Base-by-base conservation (phyloP, 1,284 basidiomycete genomes). In the Trametes pubescens region DNA sequence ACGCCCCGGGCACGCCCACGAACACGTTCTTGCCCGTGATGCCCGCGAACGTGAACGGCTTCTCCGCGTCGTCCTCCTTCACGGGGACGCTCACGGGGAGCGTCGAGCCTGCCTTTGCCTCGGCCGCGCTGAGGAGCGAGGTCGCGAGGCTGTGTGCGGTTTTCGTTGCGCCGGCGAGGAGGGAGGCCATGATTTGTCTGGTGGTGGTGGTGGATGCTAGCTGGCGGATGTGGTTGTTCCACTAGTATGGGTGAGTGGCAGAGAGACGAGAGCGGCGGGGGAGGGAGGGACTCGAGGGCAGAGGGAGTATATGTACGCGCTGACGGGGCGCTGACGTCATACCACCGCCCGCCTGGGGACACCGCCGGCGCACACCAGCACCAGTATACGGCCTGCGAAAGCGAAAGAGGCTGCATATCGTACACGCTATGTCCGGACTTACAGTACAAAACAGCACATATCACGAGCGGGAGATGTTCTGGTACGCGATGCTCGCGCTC, bases 11-110 rank as follows among this genome's bases (percentile, higher is more conserved):
- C 13, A 89, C 84, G 48, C 85, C 62, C 69, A 93, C 90, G 67
- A 94, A 82, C 69, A 93, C 74, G 72, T 88, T 91, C 79, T 87
- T 92, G 44, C 92, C 91, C 16, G 76, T 78, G 53, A 90, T 77
- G 8, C 66, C 62, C 61, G 81, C 78, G 57, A 92, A 81, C 32
- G 81, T 80, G 62, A 83, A 74, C 11, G 82, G 69, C 60, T 82
- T 77, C 62, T 85, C 81, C 1, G 88, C 73, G 51, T 80, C 79
- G 47, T 83, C 82, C 71, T 86, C 81, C 74, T 90, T 90, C 72
- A 92, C 83, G 24, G 84, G 78, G 4, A 81, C 75, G n/a, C 74
- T 65, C 24, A 76, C 59, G 18, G 82, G 83, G 51, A 76, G 64
- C 7, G 67, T 68, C 4, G 69, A 70, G 60, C 72, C 88, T 26